These are phyloP conservation scores for Termitomyces sp. DNA, from an alignment of 1,284 basidiomycete genomes.

Conservation along the genomic window DNA sequence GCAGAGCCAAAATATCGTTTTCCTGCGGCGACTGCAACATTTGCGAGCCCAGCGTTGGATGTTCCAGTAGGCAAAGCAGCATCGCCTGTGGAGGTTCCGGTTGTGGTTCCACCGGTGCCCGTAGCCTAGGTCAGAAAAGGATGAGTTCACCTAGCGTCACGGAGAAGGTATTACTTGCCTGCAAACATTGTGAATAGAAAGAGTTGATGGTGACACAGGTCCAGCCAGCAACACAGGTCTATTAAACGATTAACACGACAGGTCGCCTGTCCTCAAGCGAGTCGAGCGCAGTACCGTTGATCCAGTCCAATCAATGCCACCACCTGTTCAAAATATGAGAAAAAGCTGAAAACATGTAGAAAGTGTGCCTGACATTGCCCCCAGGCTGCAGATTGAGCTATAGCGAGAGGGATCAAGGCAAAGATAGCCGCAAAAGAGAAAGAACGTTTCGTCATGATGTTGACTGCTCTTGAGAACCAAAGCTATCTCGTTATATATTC, in stretches of 20 bases:
- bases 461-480: background rate
- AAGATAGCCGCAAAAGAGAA: constrained; percentile 18
- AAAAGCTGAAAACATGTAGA: background rate
- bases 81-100: constrained; percentile 5
- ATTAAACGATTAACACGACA: background rate
- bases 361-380: constrained; percentile 27
- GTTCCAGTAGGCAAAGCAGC: constrained; percentile 20
- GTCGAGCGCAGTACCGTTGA: constrained; percentile 18
- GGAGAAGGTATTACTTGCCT: constrained; percentile 8
- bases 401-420: constrained; percentile 21
- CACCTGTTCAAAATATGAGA: constrained; percentile 19
- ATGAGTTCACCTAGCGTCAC: background rate
- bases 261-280: background rate
- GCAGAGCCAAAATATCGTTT: constrained; percentile 58
- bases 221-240: constrained; percentile 25
- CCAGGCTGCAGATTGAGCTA: constrained; percentile 28
- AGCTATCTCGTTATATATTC: background rate
- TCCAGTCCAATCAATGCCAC: constrained; percentile 25
- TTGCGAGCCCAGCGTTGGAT: constrained; percentile 27
- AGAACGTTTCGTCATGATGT: constrained; percentile 4
- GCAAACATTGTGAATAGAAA: constrained; percentile 31
- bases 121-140: background rate
- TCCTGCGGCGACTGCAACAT: constrained; percentile 40
- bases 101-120: background rate
- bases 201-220: constrained; percentile 25